Base-by-base conservation (phyloP, 257 asterid species). In the Ilex aquifolium region DNA sequence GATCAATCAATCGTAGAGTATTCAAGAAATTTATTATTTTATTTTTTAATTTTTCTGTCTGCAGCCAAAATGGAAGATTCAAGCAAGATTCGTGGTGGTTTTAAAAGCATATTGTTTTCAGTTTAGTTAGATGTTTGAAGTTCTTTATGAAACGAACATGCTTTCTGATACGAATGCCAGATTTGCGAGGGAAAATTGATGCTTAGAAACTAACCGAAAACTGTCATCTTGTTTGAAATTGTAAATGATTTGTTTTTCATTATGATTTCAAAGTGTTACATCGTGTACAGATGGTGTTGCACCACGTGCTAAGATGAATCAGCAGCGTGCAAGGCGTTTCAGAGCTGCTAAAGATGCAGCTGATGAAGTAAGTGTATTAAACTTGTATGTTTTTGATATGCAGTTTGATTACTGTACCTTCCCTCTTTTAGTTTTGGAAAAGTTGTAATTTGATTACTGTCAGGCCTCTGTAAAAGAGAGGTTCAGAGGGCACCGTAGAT, bases 241-340 rank as follows among this genome's bases (percentile, higher is more conserved):
- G 27, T 21, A 21, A 21, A 21, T 21, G 1, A 21, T 21, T 21
- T 21, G 42, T 36, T 36, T 4, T 7, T 36, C 42, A 36, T 36
- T 36, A 5, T 36, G 42, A 36, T 36, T 36, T 36, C 8, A 1
- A 36, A 4, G 42, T 5, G 8, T 4, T 5, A 4, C 1, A 36
- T 2, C 8, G 42, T 36, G 42, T 46, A 46, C 52, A 46, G 52
- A 83, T 72, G 90, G 90, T 31, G 90, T 83, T 68, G 91, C 91
- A 13, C 91, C 88, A 11, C 77, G 88, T 32, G 91, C 91, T 8
- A 84, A 84, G 64, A 81, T 84, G 91, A 84, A 84, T 70, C 91
- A 81, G 62, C 91, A 84, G 67, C 81, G 91, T 31, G 59, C 87
- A 14, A 81, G 91, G 61, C 81, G 91, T 46, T 84, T 84, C 71